phyloP scores from a whole-genome alignment of 805 yeast genomes.

The Candida pseudoglaebosa region DNA sequence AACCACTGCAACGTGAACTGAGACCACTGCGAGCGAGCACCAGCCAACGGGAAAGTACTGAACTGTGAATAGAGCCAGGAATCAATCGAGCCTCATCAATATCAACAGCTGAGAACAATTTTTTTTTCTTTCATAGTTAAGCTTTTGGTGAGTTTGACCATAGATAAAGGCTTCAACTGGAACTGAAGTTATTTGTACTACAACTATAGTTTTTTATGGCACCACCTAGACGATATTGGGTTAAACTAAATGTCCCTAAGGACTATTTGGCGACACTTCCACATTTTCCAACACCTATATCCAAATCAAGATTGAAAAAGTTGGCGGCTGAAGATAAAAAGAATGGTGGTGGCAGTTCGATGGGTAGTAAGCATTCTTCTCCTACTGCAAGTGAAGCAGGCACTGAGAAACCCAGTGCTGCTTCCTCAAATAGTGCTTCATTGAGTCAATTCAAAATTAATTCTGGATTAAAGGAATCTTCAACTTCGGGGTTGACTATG shows the following conservation, averaged over 20 bases:
- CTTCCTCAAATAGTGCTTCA: conserved; percentile 4
- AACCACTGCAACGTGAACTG: no score
- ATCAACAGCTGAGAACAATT: no score
- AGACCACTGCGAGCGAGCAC: no score
- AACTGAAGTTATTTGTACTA: no score
- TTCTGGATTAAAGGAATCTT: conserved; percentile 36
- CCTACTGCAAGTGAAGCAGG: conserved; percentile 6
- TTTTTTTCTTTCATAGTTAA: no score
- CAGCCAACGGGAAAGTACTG: no score
- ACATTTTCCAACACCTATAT: conserved; percentile 25
- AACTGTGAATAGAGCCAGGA: no score
- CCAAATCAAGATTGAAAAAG: conserved; percentile 30
- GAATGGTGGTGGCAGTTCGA: conserved; percentile 9
- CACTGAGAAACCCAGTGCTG: conserved; percentile 5
- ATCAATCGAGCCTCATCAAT: no score
- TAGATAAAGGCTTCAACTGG: no score
- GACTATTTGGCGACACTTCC: conserved; percentile 32
- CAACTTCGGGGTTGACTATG: conserved; percentile 40
- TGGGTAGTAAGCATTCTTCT: conserved; percentile 6
- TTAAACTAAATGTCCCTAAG: conserved; percentile 28
- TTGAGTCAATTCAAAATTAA: conserved; percentile 27
- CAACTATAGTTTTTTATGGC: no score
- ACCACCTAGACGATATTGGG: conserved; percentile 31
- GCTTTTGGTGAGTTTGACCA: no score
- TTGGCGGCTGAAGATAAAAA: conserved; percentile 27